Base-by-base conservation (phyloP, 345 rosid species). In the Heritiera littoralis region DNA sequence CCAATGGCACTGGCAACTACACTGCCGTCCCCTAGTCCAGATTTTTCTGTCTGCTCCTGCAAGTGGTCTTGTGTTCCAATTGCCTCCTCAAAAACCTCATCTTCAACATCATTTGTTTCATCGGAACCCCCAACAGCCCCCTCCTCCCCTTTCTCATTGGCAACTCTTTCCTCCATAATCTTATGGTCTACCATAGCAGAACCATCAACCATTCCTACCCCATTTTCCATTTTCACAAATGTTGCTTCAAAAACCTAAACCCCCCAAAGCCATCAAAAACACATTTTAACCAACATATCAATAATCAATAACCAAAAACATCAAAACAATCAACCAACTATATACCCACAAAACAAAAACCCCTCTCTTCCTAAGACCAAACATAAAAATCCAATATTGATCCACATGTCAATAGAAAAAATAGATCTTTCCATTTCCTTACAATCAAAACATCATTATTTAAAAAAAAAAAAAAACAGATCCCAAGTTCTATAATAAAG, bases 41-140 rank as follows among this genome's bases (percentile, higher is more conserved):
- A 70, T 2, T 83, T 79, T 30, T 30, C 28, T 30, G 41, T 92
- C 41, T 56, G 82, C 28, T 83, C 87, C 64, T 6, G 78, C 72
- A 81, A 83, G 72, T 71, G 75, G 74, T 90, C 84, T 6, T 61
- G 80, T n/a, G 90, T 78, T 78, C 83, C 98, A 79, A 86, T 60
- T 3, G 91, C 94, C 88, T 91, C 98, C 85, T 85, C 89, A 78
- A 92, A 93, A 69, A 89, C 84, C 81, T 92, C 98, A 2, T 90
- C 94, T 74, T 87, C 95, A 23, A n/a, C 51, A 52, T 76, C 93
- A 66, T 40, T 82, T 1, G n/a, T 23, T 76, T 81, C 86, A 83
- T 68, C 88, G 80, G 85, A 69, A 61, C 52, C 81, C 75, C 48
- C 75, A 52, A 20, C 75, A 52, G 38, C 82, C 80, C 63, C 81